phyloP scores from a whole-genome alignment of 345 rosid species.

The Passiflora organensis region DNA sequence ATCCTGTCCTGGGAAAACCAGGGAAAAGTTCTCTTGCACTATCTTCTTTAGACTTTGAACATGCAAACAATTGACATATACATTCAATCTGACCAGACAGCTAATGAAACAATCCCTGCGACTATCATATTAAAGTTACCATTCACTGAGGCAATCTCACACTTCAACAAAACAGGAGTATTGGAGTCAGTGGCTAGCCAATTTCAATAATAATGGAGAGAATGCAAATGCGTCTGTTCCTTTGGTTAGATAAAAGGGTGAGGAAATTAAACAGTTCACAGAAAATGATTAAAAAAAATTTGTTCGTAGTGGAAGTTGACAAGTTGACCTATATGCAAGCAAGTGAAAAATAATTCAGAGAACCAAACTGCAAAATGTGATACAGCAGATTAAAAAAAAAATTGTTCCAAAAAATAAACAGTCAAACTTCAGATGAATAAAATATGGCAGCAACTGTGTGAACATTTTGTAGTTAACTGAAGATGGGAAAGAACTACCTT shows the following conservation, averaged over 20 bases:
- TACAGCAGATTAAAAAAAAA: no score
- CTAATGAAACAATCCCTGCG: neutral
- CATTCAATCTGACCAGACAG: neutral
- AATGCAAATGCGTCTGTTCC: neutral
- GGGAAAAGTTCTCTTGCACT: no score
- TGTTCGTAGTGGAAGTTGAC: no score
- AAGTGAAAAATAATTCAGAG: no score
- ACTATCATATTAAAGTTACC: neutral
- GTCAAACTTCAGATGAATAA: neutral
- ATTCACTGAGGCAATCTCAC: neutral
- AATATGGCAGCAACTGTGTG: neutral
- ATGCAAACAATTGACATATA: neutral
- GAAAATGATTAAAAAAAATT: no score
- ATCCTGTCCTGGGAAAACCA: no score
- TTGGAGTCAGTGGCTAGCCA: neutral
- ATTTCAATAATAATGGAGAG: neutral
- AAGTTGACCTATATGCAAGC: no score
- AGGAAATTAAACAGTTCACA: neutral
- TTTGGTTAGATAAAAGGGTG: neutral
- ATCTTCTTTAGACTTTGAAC: neutral
- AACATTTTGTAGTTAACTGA: neutral
- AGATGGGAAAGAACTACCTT: conserved; percentile 34
- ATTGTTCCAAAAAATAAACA: no score
- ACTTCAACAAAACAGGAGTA: neutral
- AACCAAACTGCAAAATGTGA: no score